These are phyloP conservation scores for Staphylotrichum longicolle DNA, from an alignment of 495 filamentous ascomycete genomes.

Conservation along the genomic window DNA sequence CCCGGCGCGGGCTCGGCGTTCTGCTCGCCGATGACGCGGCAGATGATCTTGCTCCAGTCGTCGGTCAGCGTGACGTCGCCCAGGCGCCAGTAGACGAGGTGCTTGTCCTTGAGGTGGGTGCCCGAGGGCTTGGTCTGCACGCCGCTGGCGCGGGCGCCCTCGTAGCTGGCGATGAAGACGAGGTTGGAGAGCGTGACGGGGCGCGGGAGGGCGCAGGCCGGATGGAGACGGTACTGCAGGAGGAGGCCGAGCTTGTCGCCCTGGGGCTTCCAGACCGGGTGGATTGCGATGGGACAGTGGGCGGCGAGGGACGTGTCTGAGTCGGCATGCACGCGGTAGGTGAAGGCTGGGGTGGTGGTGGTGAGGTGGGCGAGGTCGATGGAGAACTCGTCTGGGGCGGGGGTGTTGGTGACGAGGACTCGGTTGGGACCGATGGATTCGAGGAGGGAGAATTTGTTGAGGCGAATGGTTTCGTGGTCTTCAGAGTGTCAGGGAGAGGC, in stretches of 20 bases:
- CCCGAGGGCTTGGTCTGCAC: constrained; percentile 74
- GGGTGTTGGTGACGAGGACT: constrained; percentile 73
- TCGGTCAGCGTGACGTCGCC: constrained; percentile 71
- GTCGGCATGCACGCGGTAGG: constrained; percentile 87
- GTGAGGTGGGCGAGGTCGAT: constrained; percentile 68
- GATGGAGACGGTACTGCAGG: constrained; percentile 83
- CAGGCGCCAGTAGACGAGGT: constrained; percentile 84
- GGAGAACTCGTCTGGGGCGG: constrained; percentile 71
- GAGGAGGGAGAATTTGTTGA: constrained; percentile 87
- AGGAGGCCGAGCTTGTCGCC: constrained; percentile 78
- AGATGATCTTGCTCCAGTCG: constrained; percentile 66
- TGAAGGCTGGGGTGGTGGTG: constrained; percentile 77
- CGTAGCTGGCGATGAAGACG: constrained; percentile 75
- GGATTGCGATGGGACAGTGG: constrained; percentile 68
- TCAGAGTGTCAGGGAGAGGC: constrained; percentile 15
- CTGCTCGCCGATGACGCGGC: constrained; percentile 69
- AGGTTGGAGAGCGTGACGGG: constrained; percentile 74
- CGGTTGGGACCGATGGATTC: constrained; percentile 96
- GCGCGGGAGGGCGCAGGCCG: constrained; percentile 51
- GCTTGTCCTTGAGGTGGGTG: constrained; percentile 80
- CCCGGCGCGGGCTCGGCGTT: constrained; percentile 73
- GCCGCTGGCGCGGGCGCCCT: constrained; percentile 59
- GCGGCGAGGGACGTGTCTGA: constrained; percentile 58
- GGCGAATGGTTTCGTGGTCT: constrained; percentile 66
- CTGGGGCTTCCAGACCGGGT: constrained; percentile 80